Evolutionary conservation across 164 flowering plant genomes (phyloP), one percentile per base, ranked within the genome.

Genomic region (Vitis rotundifolia): DNA sequence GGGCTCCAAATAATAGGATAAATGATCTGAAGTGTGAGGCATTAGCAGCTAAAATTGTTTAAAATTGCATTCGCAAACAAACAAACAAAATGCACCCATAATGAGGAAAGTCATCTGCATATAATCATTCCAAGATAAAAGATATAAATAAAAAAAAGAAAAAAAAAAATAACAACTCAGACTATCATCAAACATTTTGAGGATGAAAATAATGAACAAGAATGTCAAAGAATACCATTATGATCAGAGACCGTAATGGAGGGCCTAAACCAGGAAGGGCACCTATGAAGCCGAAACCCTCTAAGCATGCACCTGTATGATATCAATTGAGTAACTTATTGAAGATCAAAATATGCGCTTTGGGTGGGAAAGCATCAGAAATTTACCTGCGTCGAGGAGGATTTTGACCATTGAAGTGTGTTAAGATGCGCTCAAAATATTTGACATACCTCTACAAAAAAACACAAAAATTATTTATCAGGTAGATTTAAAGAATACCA

Each of bases 241-340:
- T 95, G 98, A 80, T 93, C 78, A 70, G 91, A 95, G 71, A 93
- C 87, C 15, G 97, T 93, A 70, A 95, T 89, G 57, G 96, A 78
- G 53, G 99, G 99, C 77, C 97, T 87, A 67, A 95, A 83, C 99
- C 99, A 95, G 63, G 88, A 90, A 73, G 98, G 98, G 70, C 99
- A 93, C 64, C 87, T 80, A 79, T 82, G 97, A 81, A 95, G 93
- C 76, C 97, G 97, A 78, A 95, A 90, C 63, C 97, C 99, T 71
- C 98, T 84, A 56, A 95, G 98, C 97, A 95, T 93, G 90, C 98
- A 93, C 86, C 98, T 94, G 82, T 69, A 59, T 54, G 64, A 76
- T 15, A 22, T 49, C 64, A 66, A 58, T 51, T 81, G 12, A 78
- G 52, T 47, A 67, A n/a, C 52, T 48, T 64, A 2, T 52, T 62